phyloP scores from a whole-genome alignment of 1,284 basidiomycete species.

The Ceratobasidium sp. region DNA sequence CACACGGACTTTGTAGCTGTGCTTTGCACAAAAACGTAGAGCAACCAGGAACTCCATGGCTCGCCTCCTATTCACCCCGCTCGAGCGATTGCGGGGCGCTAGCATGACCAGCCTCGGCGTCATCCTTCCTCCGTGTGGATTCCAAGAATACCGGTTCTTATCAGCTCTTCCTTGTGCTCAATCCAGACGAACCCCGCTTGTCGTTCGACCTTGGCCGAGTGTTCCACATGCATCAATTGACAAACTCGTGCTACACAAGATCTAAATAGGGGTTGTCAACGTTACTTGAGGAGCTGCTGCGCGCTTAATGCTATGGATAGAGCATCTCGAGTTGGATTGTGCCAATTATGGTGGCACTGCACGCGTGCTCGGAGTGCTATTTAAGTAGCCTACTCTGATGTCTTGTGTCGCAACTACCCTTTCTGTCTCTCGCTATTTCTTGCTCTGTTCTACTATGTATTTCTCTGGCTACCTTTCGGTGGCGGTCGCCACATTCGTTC shows the following conservation, averaged over 20 bases:
- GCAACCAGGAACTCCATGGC: neutral
- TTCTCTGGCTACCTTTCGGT: slow-evolving; percentile 9
- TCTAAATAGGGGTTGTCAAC: slow-evolving; percentile 9
- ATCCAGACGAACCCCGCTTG: neutral
- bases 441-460: slow-evolving; percentile 3
- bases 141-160: neutral
- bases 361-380: neutral
- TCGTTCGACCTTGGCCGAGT: slow-evolving; percentile 10
- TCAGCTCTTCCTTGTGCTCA: neutral
- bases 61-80: neutral
- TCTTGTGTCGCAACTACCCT: neutral
- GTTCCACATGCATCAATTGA: slow-evolving; percentile 23
- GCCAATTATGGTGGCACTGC: neutral
- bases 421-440: no score
- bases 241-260: neutral
- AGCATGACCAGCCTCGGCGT: neutral
- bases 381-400: neutral
- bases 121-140: slow-evolving; percentile 4
- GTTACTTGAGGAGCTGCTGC: no score
- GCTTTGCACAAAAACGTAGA: neutral
- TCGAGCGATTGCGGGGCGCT: neutral
- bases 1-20: slow-evolving; percentile 16
- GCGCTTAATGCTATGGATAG: no score
- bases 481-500: slow-evolving; percentile 7
- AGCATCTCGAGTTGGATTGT: no score